Base-by-base conservation (phyloP, 1,284 basidiomycete species). In the Cutaneotrichosporon sp. region DNA sequence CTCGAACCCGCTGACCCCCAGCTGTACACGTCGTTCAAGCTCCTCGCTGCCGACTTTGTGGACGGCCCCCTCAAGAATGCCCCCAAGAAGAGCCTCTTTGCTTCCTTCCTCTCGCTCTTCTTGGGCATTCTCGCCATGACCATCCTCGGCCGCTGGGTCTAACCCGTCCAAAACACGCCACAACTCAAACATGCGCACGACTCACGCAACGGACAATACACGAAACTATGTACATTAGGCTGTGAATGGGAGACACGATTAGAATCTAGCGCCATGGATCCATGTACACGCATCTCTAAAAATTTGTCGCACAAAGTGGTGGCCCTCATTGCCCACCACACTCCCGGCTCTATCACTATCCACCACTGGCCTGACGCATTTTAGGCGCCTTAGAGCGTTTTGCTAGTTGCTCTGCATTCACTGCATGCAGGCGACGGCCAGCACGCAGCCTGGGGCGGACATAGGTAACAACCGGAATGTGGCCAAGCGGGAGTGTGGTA, bases 101-200 rank as follows among this genome's bases (percentile, higher is more conserved):
- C 64, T 9, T 73, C 72, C 2, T 25, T 72, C 1, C 60, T 31
- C 2, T 60, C 70, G 4, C 24, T 74, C 47, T 34, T 71, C 3
- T 55, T 66, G 1, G 74, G 74, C 10, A 56, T 75, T 54, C 63
- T 73, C 20, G 69, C 66, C 38, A 75, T 78, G 77, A 69, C 68
- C 27, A 68, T 79, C 1, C 68, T 79, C 3, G 78, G 78, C 3
- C 74, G 73, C 52, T 79, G 77, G 75, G 77, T 73, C 0, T 76
- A 63, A 67, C 10, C 20, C 7, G 20, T 25, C 4, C 11, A 24
- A 25, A 24, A 46, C 45, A 6, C 22, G 24, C 22, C 18, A 14
- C 18, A 7, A 3, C 4, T 9, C 18, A 18, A 8, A 7, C 18
- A 42, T 5, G 18, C 16, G 18, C 16, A 5, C 5, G 9, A 8